These are phyloP conservation scores for Monosporascus sp. DNA, from an alignment of 2,329 filamentous ascomycete species.

Conservation along the genomic window DNA sequence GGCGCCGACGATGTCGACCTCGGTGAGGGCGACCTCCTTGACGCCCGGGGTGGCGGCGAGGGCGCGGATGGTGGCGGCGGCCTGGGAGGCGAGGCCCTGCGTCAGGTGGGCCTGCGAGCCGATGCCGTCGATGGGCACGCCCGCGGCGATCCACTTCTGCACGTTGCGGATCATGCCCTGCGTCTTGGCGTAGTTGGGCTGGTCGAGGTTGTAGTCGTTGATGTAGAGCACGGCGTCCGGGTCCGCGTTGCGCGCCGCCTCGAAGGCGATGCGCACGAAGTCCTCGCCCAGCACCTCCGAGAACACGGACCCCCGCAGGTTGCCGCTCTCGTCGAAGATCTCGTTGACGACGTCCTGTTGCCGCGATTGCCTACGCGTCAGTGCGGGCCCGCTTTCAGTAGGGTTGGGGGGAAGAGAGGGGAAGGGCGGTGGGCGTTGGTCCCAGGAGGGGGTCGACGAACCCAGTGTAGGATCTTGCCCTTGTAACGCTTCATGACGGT, in stretches of 20 bases:
- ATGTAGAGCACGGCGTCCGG: slow-evolving; percentile 67
- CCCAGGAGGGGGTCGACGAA: slow-evolving; percentile 33
- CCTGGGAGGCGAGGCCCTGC: slow-evolving; percentile 34
- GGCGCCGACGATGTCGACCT: slow-evolving; percentile 60
- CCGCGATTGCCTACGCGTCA: slow-evolving; percentile 38
- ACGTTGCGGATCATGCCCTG: slow-evolving; percentile 51
- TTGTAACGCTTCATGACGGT: slow-evolving; percentile 55
- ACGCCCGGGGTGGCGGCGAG: slow-evolving; percentile 40
- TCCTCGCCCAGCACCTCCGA: slow-evolving; percentile 64
- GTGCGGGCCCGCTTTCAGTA: slow-evolving; percentile 22
- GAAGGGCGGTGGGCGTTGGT: neutral
- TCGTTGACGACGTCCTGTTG: slow-evolving; percentile 58
- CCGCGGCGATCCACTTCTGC: slow-evolving; percentile 56
- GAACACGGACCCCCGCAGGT: slow-evolving; percentile 58
- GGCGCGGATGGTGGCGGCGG: slow-evolving; percentile 38
- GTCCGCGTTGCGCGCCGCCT: slow-evolving; percentile 61
- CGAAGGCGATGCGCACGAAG: slow-evolving; percentile 66
- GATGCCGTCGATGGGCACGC: slow-evolving; percentile 59
- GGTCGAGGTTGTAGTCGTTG: slow-evolving; percentile 69
- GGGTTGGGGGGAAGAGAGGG: slow-evolving; percentile 21
- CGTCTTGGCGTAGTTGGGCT: slow-evolving; percentile 53
- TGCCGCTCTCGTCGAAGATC: slow-evolving; percentile 58
- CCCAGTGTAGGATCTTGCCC: slow-evolving; percentile 49
- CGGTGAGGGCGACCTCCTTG: slow-evolving; percentile 52
- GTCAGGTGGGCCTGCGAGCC: slow-evolving; percentile 47